These are phyloP conservation scores for Aspergillus alliaceus DNA, from an alignment of 2,329 filamentous ascomycete species.

Conservation along the genomic window DNA sequence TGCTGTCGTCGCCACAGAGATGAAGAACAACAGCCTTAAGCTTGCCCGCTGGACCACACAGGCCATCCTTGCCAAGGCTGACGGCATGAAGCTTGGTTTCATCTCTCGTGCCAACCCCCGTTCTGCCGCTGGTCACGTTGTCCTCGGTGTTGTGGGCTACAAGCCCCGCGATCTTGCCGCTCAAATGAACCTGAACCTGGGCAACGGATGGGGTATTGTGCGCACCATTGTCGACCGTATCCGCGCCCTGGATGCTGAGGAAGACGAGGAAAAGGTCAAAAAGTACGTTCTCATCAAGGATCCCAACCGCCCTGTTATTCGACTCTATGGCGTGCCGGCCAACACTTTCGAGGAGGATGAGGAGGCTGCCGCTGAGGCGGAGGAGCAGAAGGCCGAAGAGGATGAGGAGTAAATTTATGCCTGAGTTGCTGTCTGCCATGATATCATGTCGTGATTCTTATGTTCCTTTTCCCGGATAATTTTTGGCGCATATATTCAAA, in stretches of 20 bases:
- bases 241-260: conserved; percentile 40
- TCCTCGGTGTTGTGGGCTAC: conserved; percentile 94
- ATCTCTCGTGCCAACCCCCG: conserved; percentile 93
- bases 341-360: conserved; percentile 89
- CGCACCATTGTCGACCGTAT: conserved; percentile 92
- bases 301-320: conserved; percentile 93
- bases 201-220: conserved; percentile 98
- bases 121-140: conserved; percentile 87
- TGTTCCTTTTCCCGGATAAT: neutral
- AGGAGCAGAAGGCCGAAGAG: conserved; percentile 57
- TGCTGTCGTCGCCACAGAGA: conserved; percentile 96
- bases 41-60: conserved; percentile 96
- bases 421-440: conserved; percentile 17
- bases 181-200: conserved; percentile 97
- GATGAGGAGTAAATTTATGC: conserved; percentile 40
- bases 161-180: conserved; percentile 95
- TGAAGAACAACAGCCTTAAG: conserved; percentile 99
- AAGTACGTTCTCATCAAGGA: conserved; percentile 69
- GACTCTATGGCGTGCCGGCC: conserved; percentile 85
- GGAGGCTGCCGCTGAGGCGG: conserved; percentile 57
- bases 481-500: conserved; percentile 6
- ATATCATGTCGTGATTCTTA: conserved; percentile 19
- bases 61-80: conserved; percentile 94
- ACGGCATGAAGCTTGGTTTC: conserved; percentile 98
- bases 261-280: conserved; percentile 43